phyloP scores from a whole-genome alignment of 179 eudicot genomes.

The Patellifolia procumbens region DNA sequence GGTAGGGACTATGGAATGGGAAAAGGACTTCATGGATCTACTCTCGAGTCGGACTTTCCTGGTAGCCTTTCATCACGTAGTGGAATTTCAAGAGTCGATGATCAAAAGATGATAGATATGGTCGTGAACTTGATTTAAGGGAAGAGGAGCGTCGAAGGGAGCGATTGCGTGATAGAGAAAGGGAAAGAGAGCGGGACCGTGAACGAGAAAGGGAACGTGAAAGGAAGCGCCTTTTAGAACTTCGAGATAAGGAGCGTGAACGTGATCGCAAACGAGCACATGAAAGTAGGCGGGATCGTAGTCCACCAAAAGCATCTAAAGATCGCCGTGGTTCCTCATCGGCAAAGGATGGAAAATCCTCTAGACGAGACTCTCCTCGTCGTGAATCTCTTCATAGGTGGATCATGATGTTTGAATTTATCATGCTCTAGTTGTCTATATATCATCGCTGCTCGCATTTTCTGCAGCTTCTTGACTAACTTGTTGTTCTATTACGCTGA shows the following conservation, averaged over 20 bases:
- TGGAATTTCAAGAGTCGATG: slow-evolving; percentile 63
- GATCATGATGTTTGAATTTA: slow-evolving; percentile 58
- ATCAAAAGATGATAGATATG: slow-evolving; percentile 62
- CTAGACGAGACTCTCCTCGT: slow-evolving; percentile 78
- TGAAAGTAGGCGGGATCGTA: slow-evolving; percentile 66
- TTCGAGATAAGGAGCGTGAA: slow-evolving; percentile 56
- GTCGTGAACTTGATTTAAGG: slow-evolving; percentile 64
- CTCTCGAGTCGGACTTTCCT: slow-evolving; percentile 68
- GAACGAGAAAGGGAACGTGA: slow-evolving; percentile 49
- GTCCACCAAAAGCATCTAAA: slow-evolving; percentile 69
- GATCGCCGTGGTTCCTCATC: slow-evolving; percentile 66
- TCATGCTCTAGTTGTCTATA: slow-evolving; percentile 57
- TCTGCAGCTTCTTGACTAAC: slow-evolving; percentile 70
- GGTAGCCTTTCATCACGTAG: slow-evolving; percentile 52
- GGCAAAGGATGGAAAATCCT: slow-evolving; percentile 58
- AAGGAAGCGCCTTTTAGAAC: slow-evolving; percentile 31
- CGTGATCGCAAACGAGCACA: slow-evolving; percentile 60
- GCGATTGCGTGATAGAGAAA: slow-evolving; percentile 63
- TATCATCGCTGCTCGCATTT: slow-evolving; percentile 57
- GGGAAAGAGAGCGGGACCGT: slow-evolving; percentile 62
- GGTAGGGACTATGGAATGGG: slow-evolving; percentile 94
- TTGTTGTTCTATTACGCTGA: slow-evolving; percentile 87
- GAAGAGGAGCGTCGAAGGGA: slow-evolving; percentile 81
- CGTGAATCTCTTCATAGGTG: slow-evolving; percentile 89
- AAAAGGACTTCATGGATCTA: slow-evolving; percentile 73